Conservation (phyloP, 1,284 basidiomycete genomes). For the Cutaneotrichosporon sp. region DNA sequence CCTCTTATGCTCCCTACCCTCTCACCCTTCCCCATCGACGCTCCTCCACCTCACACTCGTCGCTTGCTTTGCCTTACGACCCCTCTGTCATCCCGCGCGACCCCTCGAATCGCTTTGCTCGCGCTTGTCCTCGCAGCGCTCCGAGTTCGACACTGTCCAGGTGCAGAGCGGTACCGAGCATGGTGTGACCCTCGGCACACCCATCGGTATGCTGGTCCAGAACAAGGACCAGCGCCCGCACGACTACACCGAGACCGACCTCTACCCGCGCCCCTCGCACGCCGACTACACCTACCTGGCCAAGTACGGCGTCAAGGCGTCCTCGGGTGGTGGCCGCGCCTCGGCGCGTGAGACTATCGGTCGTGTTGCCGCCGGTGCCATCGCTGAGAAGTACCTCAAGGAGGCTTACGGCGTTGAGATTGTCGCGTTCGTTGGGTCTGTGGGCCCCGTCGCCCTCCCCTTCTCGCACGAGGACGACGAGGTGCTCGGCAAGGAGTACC, state of each 20-base stretch:
- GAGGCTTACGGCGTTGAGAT: constrained; percentile 89
- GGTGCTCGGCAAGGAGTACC: constrained; percentile 79
- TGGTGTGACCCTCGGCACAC: constrained; percentile 94
- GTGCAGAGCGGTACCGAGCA: constrained; percentile 94
- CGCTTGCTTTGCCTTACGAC: neutral
- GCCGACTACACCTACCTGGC: constrained; percentile 98
- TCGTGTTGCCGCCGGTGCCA: constrained; percentile 95
- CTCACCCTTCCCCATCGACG: neutral
- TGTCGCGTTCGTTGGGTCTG: constrained; percentile 94
- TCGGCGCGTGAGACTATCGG: constrained; percentile 97
- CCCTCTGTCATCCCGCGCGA: no score
- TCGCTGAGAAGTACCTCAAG: constrained; percentile 95
- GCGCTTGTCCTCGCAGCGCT: constrained; percentile 68
- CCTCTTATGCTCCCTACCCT: neutral
- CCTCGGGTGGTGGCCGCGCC: constrained; percentile 91
- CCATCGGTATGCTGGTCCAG: constrained; percentile 90
- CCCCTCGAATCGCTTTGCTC: constrained; percentile 60
- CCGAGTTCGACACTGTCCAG: constrained; percentile 94
- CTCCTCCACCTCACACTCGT: neutral
- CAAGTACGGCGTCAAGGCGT: constrained; percentile 97
- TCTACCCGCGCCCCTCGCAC: constrained; percentile 95
- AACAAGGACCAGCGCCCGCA: constrained; percentile 99
- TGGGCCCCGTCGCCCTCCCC: constrained; percentile 84
- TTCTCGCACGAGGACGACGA: constrained; percentile 70
- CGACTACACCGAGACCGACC: constrained; percentile 97